A percentile compares a stretch with the other conserved stretches of the same genome.
Conservation (phyloP, 2,329 filamentous ascomycete species). For the Colletotrichum melonis region DNA sequence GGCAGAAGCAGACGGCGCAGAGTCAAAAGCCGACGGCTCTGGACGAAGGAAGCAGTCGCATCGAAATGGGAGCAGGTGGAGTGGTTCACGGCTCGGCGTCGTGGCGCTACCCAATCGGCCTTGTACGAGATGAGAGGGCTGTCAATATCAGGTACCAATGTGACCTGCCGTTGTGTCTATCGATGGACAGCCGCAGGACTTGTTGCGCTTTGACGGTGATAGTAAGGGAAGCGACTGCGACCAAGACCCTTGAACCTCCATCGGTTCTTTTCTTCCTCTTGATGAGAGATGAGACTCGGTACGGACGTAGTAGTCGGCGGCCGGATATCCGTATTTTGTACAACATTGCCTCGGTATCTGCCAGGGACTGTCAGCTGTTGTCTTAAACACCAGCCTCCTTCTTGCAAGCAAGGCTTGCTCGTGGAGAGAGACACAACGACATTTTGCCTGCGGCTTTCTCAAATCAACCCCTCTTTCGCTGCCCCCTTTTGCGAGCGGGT, state of each 20-base stretch:
- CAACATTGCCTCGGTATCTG: background rate
- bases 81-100: background rate
- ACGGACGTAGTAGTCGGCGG: background rate
- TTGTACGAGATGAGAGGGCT: background rate
- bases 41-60: background rate
- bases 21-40: background rate
- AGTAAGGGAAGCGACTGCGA: background rate
- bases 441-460: background rate
- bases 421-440: background rate
- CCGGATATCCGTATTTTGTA: background rate
- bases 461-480: background rate
- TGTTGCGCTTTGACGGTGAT: conserved; percentile 11
- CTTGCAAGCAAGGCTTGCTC: background rate
- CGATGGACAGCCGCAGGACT: background rate
- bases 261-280: background rate
- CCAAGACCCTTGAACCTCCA: background rate
- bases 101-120: background rate
- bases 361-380: background rate
- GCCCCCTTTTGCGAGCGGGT: conserved; percentile 21
- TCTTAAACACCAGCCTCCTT: conserved; percentile 10
- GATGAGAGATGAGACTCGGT: background rate
- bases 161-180: background rate
- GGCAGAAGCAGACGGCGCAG: background rate
- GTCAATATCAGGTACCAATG: conserved; percentile 17
- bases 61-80: background rate